Percentiles rank a stretch among this genome's conserved stretches.
Evolutionary conservation across 768 basidiomycete genomes (phyloP).

Genomic region (Termitomyces sp.): DNA sequence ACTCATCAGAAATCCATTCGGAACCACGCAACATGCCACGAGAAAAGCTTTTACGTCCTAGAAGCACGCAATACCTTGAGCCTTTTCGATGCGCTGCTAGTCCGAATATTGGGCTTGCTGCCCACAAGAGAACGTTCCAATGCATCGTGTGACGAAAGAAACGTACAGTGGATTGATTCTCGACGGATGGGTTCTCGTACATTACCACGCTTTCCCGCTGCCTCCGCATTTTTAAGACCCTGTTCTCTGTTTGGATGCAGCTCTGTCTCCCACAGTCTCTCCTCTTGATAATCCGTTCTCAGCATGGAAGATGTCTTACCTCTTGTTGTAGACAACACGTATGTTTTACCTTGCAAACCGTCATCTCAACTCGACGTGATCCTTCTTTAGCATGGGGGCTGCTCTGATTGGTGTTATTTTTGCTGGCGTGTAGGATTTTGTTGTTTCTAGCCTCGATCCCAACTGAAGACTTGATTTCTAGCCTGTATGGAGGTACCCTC

Average conservation of each 20-base stretch:
- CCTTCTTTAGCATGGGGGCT: slow-evolving; percentile 41
- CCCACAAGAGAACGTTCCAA: slow-evolving; percentile 5
- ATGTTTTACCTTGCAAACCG: slow-evolving; percentile 11
- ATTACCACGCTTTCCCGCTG: slow-evolving; percentile 12
- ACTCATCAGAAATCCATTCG: slow-evolving; percentile 9
- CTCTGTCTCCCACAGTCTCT: slow-evolving; percentile 13
- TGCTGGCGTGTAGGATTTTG: slow-evolving; percentile 37
- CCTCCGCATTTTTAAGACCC: slow-evolving; percentile 24
- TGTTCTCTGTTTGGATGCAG: slow-evolving; percentile 13
- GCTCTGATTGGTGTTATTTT: slow-evolving; percentile 47
- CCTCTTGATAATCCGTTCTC: neutral
- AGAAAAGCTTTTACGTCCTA: slow-evolving; percentile 10
- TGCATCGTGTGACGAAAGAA: slow-evolving; percentile 14
- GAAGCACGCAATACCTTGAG: slow-evolving; percentile 9
- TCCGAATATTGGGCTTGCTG: slow-evolving; percentile 4
- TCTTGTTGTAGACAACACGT: slow-evolving; percentile 33
- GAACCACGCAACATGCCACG: slow-evolving; percentile 6
- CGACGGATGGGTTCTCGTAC: slow-evolving; percentile 16
- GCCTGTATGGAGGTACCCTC: slow-evolving; percentile 49
- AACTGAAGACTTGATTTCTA: slow-evolving; percentile 14
- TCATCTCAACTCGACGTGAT: slow-evolving; percentile 1
- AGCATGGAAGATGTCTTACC: slow-evolving; percentile 15
- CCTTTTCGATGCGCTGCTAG: slow-evolving; percentile 12
- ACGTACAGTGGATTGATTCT: slow-evolving; percentile 16
- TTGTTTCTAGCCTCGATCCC: neutral